phyloP scores from a whole-genome alignment of 495 filamentous ascomycete species.

The Aspergillus ostianus region DNA sequence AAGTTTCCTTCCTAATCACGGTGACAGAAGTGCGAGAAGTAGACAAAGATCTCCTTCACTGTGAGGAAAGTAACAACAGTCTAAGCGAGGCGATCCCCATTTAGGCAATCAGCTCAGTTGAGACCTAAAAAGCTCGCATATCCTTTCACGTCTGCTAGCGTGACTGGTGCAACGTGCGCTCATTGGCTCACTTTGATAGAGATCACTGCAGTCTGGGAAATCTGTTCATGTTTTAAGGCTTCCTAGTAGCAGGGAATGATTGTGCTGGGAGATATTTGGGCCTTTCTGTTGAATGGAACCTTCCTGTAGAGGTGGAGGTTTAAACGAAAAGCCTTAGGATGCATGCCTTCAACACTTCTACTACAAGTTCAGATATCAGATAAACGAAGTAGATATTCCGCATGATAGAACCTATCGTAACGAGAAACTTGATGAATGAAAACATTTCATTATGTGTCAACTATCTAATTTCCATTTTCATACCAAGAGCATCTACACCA shows the following conservation, averaged over 20 bases:
- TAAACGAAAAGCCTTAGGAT: not conserved
- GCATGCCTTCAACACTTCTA: too few species aligned
- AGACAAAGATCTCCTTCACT: constrained; percentile 13
- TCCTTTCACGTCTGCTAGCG: not conserved
- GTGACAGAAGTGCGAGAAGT: not conserved
- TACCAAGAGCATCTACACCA: not conserved
- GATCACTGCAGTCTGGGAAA: not conserved
- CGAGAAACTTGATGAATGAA: not conserved
- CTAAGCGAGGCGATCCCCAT: constrained; percentile 18
- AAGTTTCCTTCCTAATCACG: not conserved
- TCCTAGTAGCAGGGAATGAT: not conserved
- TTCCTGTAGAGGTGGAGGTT: not conserved
- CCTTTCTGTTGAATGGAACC: not conserved
- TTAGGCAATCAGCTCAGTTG: constrained; percentile 16
- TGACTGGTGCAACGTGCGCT: not conserved
- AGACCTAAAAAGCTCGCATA: constrained; percentile 3
- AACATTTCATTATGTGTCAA: not conserved
- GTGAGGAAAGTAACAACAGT: constrained; percentile 5
- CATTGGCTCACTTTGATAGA: not conserved
- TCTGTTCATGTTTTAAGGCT: not conserved
- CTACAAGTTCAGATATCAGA: too few species aligned
- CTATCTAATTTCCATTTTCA: not conserved
- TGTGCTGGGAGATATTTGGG: not conserved
- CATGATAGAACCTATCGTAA: not conserved
- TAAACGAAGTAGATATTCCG: not conserved